These are phyloP conservation scores for Diaporthe vaccinii DNA, from an alignment of 2,329 filamentous ascomycete genomes.

Conservation along the genomic window DNA sequence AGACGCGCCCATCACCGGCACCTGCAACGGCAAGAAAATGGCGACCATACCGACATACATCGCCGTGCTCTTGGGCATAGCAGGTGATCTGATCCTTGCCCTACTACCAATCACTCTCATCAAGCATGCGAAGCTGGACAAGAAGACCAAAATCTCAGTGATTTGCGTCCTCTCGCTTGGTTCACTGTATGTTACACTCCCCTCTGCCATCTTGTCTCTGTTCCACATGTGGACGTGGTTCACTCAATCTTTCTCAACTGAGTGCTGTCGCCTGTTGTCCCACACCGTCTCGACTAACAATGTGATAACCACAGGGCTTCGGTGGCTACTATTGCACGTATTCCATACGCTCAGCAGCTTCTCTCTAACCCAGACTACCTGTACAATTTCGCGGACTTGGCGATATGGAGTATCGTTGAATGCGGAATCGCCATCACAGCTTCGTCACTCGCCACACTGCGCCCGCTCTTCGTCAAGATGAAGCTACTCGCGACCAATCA, in stretches of 20 bases:
- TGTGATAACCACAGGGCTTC: constrained; percentile 49
- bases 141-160: constrained; percentile 49
- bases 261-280: background rate
- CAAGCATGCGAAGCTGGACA: constrained; percentile 52
- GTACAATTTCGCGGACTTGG: constrained; percentile 57
- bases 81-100: constrained; percentile 53
- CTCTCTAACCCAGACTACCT: constrained; percentile 53
- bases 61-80: constrained; percentile 51
- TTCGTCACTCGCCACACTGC: constrained; percentile 54
- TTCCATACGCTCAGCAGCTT: constrained; percentile 57
- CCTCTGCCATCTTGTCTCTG: background rate
- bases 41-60: constrained; percentile 52
- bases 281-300: constrained; percentile 26
- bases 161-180: constrained; percentile 49
- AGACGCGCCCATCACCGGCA: constrained; percentile 45
- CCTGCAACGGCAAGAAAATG: constrained; percentile 49
- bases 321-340: constrained; percentile 57
- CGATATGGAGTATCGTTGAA: constrained; percentile 60
- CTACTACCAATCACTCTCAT: constrained; percentile 54
- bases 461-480: constrained; percentile 39
- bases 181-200: constrained; percentile 51
- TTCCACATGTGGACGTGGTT: background rate
- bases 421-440: constrained; percentile 56
- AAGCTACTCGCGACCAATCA: constrained; percentile 32
- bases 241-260: background rate